These are phyloP conservation scores for Viola pubescens DNA, from an alignment of 441 rosid species.

Conservation along the genomic window DNA sequence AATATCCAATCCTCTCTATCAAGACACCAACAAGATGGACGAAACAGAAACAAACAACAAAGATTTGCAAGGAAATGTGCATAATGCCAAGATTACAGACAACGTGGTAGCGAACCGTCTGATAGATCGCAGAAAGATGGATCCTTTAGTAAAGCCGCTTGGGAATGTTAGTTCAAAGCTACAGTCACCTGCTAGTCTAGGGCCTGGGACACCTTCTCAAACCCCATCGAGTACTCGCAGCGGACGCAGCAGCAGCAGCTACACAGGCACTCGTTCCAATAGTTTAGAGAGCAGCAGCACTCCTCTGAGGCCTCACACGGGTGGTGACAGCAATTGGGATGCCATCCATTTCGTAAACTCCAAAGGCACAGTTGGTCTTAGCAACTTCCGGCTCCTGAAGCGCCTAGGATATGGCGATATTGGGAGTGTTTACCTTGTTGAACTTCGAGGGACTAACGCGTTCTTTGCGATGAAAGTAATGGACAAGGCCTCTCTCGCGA, in stretches of 20 bases:
- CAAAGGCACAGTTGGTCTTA: slow-evolving; percentile 50
- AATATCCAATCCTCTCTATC: slow-evolving; percentile 2
- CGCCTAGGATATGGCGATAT: slow-evolving; percentile 84
- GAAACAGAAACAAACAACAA: slow-evolving; percentile 5
- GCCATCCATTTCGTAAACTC: slow-evolving; percentile 42
- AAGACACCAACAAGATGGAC: slow-evolving; percentile 14
- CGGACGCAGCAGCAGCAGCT: not conserved
- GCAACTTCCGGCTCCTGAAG: slow-evolving; percentile 67
- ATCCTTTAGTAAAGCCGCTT: slow-evolving; percentile 24
- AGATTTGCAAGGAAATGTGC: not conserved
- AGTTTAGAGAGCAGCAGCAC: slow-evolving; percentile 54
- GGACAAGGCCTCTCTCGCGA: slow-evolving; percentile 83
- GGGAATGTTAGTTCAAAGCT: slow-evolving; percentile 21
- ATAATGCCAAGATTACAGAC: slow-evolving; percentile 10
- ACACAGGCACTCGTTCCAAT: slow-evolving; percentile 28
- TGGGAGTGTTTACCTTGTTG: slow-evolving; percentile 73
- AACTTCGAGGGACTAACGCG: slow-evolving; percentile 54
- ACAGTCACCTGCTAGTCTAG: slow-evolving; percentile 25
- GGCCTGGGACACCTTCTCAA: slow-evolving; percentile 15
- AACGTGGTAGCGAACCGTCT: slow-evolving; percentile 18
- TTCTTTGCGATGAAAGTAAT: slow-evolving; percentile 83
- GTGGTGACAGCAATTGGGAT: slow-evolving; percentile 76
- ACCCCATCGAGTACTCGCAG: slow-evolving; percentile 29
- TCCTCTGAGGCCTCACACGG: slow-evolving; percentile 68
- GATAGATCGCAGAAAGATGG: slow-evolving; percentile 39